Evolutionary conservation across 441 rosid species (phyloP).

Genomic region (Adansonia rubrostipa): DNA sequence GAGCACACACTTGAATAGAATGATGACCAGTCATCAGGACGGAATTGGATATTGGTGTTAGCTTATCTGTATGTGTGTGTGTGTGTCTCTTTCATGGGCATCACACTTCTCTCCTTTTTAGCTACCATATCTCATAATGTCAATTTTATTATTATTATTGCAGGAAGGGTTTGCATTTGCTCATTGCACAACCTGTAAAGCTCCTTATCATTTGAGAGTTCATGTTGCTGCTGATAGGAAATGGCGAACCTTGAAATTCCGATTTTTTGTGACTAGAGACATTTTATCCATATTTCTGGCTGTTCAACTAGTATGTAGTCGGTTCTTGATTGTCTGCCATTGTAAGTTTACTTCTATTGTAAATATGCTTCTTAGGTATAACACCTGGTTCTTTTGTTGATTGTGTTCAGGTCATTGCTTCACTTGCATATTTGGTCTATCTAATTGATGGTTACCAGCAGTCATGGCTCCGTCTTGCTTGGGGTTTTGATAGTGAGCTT

Average conservation of each 20-base stretch:
- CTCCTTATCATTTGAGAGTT: conserved; percentile 95
- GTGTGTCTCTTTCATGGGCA: background rate
- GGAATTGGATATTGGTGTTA: background rate
- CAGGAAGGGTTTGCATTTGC: conserved; percentile 99
- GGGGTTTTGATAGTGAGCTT: conserved; percentile 89
- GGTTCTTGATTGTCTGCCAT: conserved; percentile 15
- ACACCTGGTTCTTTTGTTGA: conserved; percentile 21
- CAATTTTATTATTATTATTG: conserved; percentile 2
- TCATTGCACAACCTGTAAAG: conserved; percentile 99
- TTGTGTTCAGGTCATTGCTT: conserved; percentile 78
- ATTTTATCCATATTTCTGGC: conserved; percentile 86
- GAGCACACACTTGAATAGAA: background rate
- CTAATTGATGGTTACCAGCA: conserved; percentile 76
- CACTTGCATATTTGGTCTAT: conserved; percentile 86
- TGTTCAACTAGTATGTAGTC: conserved; percentile 83
- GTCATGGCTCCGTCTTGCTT: conserved; percentile 85
- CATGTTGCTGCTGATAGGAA: conserved; percentile 96
- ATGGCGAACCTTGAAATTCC: conserved; percentile 95
- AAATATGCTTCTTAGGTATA: conserved; percentile 2
- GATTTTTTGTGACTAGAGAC: conserved; percentile 98
- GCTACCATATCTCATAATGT: conserved; percentile 14
- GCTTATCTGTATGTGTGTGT: background rate
- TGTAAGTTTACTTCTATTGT: conserved; percentile 5
- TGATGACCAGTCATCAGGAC: background rate
- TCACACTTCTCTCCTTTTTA: background rate